A percentile compares a stretch with the other conserved stretches of the same genome.
Conservation (phyloP, 2,329 filamentous ascomycete species). For the Atkinsonella texensis region DNA sequence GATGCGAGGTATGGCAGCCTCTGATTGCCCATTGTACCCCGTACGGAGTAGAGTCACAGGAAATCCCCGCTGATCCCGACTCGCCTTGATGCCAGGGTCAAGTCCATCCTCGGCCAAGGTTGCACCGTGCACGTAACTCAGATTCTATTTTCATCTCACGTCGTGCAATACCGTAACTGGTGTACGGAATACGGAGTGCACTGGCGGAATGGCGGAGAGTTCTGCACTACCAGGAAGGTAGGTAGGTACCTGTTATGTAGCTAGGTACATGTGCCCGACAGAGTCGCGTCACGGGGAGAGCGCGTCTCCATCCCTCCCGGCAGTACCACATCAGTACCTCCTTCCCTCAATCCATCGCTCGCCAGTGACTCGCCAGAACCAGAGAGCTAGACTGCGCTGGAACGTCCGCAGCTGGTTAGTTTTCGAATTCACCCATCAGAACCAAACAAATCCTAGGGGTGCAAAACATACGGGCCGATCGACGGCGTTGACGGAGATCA, state of each 20-base stretch:
- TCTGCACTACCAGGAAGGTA: too few species aligned
- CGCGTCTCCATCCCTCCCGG: background rate
- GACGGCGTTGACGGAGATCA: background rate
- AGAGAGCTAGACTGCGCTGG: background rate
- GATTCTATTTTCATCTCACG: background rate
- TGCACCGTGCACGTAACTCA: background rate
- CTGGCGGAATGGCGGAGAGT: too few species aligned
- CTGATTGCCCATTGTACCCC: background rate
- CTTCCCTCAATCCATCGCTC: background rate
- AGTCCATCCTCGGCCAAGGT: background rate
- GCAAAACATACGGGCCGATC: background rate
- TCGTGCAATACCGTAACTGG: background rate
- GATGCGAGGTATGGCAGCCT: background rate
- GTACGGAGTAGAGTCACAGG: background rate
- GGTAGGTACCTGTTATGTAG: too few species aligned
- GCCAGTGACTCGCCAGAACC: background rate
- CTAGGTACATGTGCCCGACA: too few species aligned
- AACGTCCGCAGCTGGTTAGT: background rate
- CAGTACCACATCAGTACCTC: background rate
- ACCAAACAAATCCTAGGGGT: background rate
- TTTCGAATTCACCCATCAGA: background rate
- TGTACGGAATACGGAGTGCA: too few species aligned
- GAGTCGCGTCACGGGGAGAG: background rate
- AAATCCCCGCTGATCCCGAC: background rate
- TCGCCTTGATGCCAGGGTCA: background rate